Evolutionary conservation across 1,284 basidiomycete species (phyloP), one percentile per base, ranked within the genome.

Genomic region (Athelia sp.): DNA sequence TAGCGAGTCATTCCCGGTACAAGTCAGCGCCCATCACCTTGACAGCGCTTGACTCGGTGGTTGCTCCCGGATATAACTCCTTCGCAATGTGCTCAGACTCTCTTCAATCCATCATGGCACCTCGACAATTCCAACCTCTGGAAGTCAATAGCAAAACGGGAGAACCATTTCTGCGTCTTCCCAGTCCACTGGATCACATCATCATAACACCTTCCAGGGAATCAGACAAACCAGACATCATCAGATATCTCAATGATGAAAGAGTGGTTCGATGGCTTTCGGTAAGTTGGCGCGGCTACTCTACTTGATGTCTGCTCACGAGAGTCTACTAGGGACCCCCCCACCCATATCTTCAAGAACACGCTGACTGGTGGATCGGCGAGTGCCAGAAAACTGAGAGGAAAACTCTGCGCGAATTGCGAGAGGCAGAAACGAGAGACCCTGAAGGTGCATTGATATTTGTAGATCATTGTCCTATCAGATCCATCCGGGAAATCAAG

Each of bases 171-270:
- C 66, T 82, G 13, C 73, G 72, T 23, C 67, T 83, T 31, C 67
- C 65, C 14, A 57, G 62, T 47, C 78, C 78, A 36, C 67, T 70
- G 51, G 59, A 69, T 35, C 75, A 76, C 53, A 76, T 84, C 54
- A 77, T 85, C 54, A 56, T 84, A 23, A 85, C 82, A 1, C 75
- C 82, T 23, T 75, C 78, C 23, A 75, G 82, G 35, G 47, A 60
- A 31, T 69, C 63, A 45, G 82, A 84, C 57, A 69, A 57, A 13
- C 58, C 64, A 13, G 54, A 55, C 21, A 50, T 71, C 22, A 56
- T 70, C 9, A 52, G 63, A 2, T 60, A 70, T 51, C 55, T 84
- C 58, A 83, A 82, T 53, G 76, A 84, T 60, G 69, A 71, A 19
- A 56, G 61, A 3, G 67, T 86, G 9, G 71, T 69, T 47, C 55